A percentile compares a stretch with the other conserved stretches of the same genome.
Conservation (phyloP, 2,329 filamentous ascomycete genomes). For the Cyanodermella asteris region DNA sequence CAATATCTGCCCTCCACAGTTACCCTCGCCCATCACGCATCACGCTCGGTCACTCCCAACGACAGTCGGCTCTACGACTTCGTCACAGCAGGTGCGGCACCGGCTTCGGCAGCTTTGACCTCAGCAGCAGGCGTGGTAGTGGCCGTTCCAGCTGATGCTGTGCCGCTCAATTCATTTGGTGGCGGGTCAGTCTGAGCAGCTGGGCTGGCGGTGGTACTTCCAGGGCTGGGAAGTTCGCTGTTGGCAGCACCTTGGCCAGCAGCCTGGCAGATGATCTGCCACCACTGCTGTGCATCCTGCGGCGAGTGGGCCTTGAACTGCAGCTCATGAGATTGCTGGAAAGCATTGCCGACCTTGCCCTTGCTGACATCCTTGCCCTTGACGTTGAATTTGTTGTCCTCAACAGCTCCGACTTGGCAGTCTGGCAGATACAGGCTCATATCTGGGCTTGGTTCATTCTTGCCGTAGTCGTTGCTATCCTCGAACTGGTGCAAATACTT, state of each 20-base stretch:
- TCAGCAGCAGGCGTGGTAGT: no score
- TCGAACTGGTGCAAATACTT: slow-evolving; percentile 94
- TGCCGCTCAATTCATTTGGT: no score
- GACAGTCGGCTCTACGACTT: no score
- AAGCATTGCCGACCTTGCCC: slow-evolving; percentile 53
- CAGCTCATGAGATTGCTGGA: slow-evolving; percentile 60
- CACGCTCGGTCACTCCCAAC: no score
- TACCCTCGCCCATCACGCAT: no score
- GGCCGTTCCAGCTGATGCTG: no score
- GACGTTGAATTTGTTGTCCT: slow-evolving; percentile 71
- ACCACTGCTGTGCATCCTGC: slow-evolving; percentile 69
- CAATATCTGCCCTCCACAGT: no score
- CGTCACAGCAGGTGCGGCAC: no score
- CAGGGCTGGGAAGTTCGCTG: slow-evolving; percentile 1
- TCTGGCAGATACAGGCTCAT: slow-evolving; percentile 83
- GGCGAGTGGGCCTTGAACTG: slow-evolving; percentile 72
- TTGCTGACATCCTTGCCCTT: slow-evolving; percentile 85
- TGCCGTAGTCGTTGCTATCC: slow-evolving; percentile 53
- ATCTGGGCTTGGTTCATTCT: slow-evolving; percentile 41
- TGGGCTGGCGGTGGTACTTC: no score
- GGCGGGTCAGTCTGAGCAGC: no score
- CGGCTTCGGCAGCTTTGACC: no score
- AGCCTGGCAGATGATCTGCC: slow-evolving; percentile 43
- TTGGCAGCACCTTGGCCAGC: slow-evolving; percentile 23
- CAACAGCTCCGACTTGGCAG: slow-evolving; percentile 50